phyloP scores from a whole-genome alignment of 1,284 basidiomycete genomes.

The Cutaneotrichosporon dermatis region DNA sequence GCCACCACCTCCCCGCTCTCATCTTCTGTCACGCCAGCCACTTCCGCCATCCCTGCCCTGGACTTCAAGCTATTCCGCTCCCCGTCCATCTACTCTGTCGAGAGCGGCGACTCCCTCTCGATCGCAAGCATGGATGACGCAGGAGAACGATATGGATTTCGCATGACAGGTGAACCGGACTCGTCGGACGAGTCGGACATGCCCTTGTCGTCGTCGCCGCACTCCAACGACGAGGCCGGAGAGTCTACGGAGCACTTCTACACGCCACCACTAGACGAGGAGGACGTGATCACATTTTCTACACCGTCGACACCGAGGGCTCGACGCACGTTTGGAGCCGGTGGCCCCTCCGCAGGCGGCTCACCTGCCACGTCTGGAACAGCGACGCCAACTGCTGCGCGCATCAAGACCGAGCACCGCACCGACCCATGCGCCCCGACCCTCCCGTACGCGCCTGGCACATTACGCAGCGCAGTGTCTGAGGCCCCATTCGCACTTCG shows the following conservation, averaged over 20 bases:
- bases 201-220: too few relatives aligned
- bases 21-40: too few relatives aligned
- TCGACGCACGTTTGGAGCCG: not conserved
- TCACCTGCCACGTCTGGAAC: not conserved
- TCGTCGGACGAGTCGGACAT: not conserved
- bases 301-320: slow-evolving; percentile 11
- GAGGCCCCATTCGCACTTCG: slow-evolving; percentile 17
- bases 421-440: slow-evolving; percentile 1
- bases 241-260: not conserved
- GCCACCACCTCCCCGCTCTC: not conserved
- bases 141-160: not conserved
- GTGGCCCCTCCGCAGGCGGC: not conserved
- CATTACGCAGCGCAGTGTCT: slow-evolving; percentile 11
- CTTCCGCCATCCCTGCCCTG: slow-evolving; percentile 28
- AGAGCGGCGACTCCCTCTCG: slow-evolving; percentile 17
- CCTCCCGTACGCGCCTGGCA: not conserved
- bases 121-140: slow-evolving; percentile 2
- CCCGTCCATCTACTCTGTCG: slow-evolving; percentile 37
- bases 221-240: too few relatives aligned
- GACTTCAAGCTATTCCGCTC: slow-evolving; percentile 43
- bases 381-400: slow-evolving; percentile 1
- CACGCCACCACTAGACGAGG: not conserved
- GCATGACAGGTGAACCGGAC: not conserved
- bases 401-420: not conserved
- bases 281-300: not conserved